These are phyloP conservation scores for Oryza coarctata DNA, from an alignment of 176 grass and related monocot species.

Conservation along the genomic window DNA sequence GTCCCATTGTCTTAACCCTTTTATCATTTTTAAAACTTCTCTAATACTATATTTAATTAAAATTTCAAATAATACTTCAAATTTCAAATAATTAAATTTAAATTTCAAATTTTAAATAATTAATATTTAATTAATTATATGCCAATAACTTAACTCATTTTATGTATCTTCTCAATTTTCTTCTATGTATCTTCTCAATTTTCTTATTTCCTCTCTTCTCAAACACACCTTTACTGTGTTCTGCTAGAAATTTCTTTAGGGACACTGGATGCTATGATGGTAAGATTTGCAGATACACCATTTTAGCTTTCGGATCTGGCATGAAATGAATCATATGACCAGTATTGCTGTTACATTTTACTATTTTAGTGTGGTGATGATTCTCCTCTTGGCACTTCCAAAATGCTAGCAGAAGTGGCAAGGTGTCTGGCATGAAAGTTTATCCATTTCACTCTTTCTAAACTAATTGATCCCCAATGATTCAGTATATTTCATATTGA, in stretches of 20 bases:
- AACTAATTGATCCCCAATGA: conserved; percentile 9
- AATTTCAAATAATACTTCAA: no score
- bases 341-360: conserved; percentile 16
- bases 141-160: no score
- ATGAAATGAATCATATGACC: conserved; percentile 7
- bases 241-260: conserved; percentile 49
- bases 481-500: conserved; percentile 13
- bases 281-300: conserved; percentile 49
- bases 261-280: conserved; percentile 94
- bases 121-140: no score
- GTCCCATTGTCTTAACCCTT: no score
- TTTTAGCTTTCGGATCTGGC: conserved; percentile 15
- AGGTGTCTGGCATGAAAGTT: conserved; percentile 45
- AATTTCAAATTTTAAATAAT: no score
- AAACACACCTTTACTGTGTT: conserved; percentile 29
- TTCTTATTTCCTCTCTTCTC: no score
- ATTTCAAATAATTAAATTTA: no score
- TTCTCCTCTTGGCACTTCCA: conserved; percentile 64
- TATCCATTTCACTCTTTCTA: conserved; percentile 6
- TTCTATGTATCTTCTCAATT: no score
- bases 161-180: no score
- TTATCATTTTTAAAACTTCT: no score
- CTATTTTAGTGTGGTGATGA: conserved; percentile 63
- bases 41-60: no score
- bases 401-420: conserved; percentile 82